phyloP scores from a whole-genome alignment of 176 grass and related monocot genomes.

The Musa troglodytarum region DNA sequence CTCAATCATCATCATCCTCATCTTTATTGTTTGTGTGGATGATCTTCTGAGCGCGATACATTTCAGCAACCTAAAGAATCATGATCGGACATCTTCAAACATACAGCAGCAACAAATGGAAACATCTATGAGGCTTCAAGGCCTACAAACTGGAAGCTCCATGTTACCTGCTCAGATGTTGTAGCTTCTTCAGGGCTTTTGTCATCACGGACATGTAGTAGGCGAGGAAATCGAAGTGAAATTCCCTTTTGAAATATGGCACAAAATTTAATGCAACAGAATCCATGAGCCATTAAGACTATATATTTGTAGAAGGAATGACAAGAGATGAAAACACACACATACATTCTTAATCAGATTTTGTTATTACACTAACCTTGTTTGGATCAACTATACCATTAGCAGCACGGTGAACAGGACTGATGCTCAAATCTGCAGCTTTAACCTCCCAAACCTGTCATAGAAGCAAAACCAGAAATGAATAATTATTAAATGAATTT shows the following conservation, averaged over 20 bases:
- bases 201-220: slow-evolving; percentile 76
- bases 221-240: slow-evolving; percentile 87
- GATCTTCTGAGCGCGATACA: slow-evolving; percentile 95
- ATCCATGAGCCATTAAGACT: background rate
- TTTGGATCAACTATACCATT: slow-evolving; percentile 85
- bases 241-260: slow-evolving; percentile 46
- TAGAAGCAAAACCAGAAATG: slow-evolving; percentile 13
- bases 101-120: background rate
- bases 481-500: background rate
- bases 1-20: slow-evolving; percentile 84
- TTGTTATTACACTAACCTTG: slow-evolving; percentile 42
- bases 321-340: background rate
- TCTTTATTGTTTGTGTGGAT: slow-evolving; percentile 62
- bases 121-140: background rate
- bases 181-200: slow-evolving; percentile 86
- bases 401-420: slow-evolving; percentile 96
- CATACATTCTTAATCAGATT: background rate
- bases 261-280: background rate
- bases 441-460: slow-evolving; percentile 95
- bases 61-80: slow-evolving; percentile 67
- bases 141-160: background rate
- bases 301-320: background rate
- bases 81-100: slow-evolving; percentile 1
- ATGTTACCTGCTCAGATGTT: slow-evolving; percentile 70
- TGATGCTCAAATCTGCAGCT: slow-evolving; percentile 98